Evolutionary conservation across 805 yeast species (phyloP).

Genomic region (Sungouiozyma intestinalis): DNA sequence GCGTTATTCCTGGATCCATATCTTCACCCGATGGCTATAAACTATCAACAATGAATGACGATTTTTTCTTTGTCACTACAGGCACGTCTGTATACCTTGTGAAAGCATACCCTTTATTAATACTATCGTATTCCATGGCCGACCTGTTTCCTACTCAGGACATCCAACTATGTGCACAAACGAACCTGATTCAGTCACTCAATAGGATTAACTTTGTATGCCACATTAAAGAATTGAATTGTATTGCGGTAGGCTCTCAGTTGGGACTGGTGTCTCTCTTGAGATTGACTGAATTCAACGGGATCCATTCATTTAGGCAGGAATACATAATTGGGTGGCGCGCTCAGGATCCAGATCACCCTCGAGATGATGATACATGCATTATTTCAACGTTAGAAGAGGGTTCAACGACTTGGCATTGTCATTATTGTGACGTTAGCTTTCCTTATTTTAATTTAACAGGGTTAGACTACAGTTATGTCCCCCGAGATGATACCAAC

Average conservation of each 20-base stretch:
- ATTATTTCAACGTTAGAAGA: constrained; percentile 1
- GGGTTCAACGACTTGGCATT: constrained; percentile 2
- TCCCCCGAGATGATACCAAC: constrained; percentile 8
- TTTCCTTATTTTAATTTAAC: constrained; percentile 12
- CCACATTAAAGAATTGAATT: constrained; percentile 18
- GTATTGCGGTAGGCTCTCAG: constrained; percentile 20
- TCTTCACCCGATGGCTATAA: constrained; percentile 10
- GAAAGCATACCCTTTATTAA: constrained; percentile 15
- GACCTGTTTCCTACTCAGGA: constrained; percentile 15
- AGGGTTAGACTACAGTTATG: constrained; percentile 16
- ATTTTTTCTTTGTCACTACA: constrained; percentile 15
- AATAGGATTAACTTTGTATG: constrained; percentile 16
- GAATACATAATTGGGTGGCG: constrained; percentile 23
- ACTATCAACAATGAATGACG: constrained; percentile 9
- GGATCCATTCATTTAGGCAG: constrained; percentile 22
- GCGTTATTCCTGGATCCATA: constrained; percentile 3
- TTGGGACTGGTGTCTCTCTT: constrained; percentile 18
- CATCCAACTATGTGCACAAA: constrained; percentile 7
- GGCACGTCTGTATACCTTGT: constrained; percentile 7
- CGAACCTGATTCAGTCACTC: constrained; percentile 2
- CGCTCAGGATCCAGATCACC: constrained; percentile 10
- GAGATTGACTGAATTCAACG: constrained; percentile 20
- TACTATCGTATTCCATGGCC: constrained; percentile 15
- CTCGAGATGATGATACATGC: constrained; percentile 5
- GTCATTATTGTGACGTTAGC: constrained; percentile 13